Evolutionary conservation across 306 rosid species (phyloP), one percentile per base, ranked within the genome.

Genomic region (Trifolium fragiferum): DNA sequence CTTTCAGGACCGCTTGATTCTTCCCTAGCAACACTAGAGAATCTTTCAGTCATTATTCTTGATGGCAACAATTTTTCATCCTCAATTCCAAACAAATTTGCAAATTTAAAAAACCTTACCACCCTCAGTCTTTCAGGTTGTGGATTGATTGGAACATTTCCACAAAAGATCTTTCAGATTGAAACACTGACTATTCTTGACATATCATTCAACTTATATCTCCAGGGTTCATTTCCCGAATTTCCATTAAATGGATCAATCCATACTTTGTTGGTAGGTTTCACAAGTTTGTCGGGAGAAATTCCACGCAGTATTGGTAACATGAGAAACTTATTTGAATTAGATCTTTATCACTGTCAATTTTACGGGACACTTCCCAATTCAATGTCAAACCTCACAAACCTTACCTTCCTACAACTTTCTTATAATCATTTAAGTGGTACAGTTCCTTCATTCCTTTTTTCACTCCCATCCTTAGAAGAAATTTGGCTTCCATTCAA

Each of bases 231-330:
- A 2, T 66, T 79, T 21, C 78, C 47, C 2, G 32, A 46, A 11
- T 7, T 16, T 50, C 23, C 20, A 6, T 16, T 50, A 0, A 50
- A 4, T 50, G 20, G 21, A 50, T 70, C 84, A 66, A 82, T 84
- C 2, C 58, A 21, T 15, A 49, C 20, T 8, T 14, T 78, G n/a
- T 38, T 8, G 11, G 68, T 82, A 32, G 7, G 68, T 3, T 0
- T 6, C 13, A 75, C 91, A 66, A 64, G n/a, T 13, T 80, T 87
- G 23, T 70, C 66, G 50, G 84, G 90, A 12, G 16, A 11, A 7
- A 11, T 87, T 33, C 83, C 85, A 15, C 2, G 20, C 68, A 79
- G 71, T 5, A 71, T 79, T 0, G 38, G 69, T 62, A 70, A 71
- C 55, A 64, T 84, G 72, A 54, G 8, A 14, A 40, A 69, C 57